Percentiles rank a stretch among this genome's conserved stretches.
Evolutionary conservation across 768 basidiomycete species (phyloP).

Genomic region (Xanthoconium purpureum): DNA sequence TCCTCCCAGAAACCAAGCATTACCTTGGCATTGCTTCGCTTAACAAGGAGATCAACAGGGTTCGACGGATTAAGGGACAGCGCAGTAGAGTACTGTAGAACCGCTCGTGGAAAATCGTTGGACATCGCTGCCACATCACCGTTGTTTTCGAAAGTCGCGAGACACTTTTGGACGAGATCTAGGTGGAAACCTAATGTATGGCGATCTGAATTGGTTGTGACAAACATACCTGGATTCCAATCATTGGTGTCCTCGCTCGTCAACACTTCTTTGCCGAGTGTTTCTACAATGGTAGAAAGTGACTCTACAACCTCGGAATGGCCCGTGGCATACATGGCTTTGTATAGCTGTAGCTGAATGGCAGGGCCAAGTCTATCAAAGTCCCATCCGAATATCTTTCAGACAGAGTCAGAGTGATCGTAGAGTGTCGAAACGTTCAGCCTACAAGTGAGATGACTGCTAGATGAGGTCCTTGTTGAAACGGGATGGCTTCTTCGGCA

Average conservation of each 20-base stretch:
- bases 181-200: not conserved
- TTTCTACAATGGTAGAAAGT: not conserved
- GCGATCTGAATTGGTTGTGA: not conserved
- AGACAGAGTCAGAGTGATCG: too few relatives aligned
- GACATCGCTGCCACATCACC: slow-evolving; percentile 1
- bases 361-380: too few relatives aligned
- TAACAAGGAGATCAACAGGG: not conserved
- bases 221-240: not conserved
- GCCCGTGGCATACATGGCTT: too few relatives aligned
- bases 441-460: too few relatives aligned
- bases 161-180: not conserved
- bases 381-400: too few relatives aligned
- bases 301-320: not conserved
- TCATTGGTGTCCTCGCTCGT: not conserved
- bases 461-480: not conserved
- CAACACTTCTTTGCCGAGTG: not conserved
- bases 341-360: too few relatives aligned
- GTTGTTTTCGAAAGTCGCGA: not conserved
- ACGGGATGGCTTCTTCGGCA: not conserved
- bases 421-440: too few relatives aligned
- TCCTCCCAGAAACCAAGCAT: not conserved
- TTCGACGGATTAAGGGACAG: not conserved
- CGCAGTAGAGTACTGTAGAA: not conserved
- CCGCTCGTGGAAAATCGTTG: not conserved
- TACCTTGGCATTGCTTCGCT: slow-evolving; percentile 1